Evolutionary conservation across 768 basidiomycete species (phyloP), one percentile per base, ranked within the genome.

Genomic region (Termitomyces sp.): DNA sequence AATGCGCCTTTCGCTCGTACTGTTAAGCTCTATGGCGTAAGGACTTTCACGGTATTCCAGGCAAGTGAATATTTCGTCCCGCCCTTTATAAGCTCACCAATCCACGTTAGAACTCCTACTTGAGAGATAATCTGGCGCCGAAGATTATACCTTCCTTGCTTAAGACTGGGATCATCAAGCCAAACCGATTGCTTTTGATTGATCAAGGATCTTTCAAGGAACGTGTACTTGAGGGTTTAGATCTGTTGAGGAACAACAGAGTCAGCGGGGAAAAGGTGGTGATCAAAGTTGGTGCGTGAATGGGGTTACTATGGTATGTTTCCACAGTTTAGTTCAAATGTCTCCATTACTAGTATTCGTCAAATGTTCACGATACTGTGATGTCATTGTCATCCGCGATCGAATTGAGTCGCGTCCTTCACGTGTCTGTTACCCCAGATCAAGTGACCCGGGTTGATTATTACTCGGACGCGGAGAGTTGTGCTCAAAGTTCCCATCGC

Each of bases 211-310:
- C 70, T 13, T 67, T 82, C 51, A 70, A 73, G 53, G 75, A 79
- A 32, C 71, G 81, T 26, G 75, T 77, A 1, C 70, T 66, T 16
- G 63, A 57, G n/a, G 82, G 78, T 0, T 62, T 82, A 42, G 74
- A 79, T 49, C 60, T 83, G 39, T 57, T 83, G 43, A 73, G 79
- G 49, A 72, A 76, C 34, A 80, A 80, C 59, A 73, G 77, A 65
- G 66, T 82, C 44, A 80, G 77, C 39, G 81, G 81, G 24, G 78
- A 82, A 67, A 84, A 82, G 56, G 71, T 80, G 1, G 66, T 82
- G 2, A 71, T 82, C 0, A 76, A 76, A 59, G 65, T 79, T 44
- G 39, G 39, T 34, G 24, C 39, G 14, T 62, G 49, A 20, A 39
- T 13, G n/a, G 16, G 36, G 14, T 6, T 12, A 10, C 27, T 2